A percentile compares a stretch with the other conserved stretches of the same genome.
Conservation (phyloP, 805 yeast genomes). For the Lachancea sp. region DNA sequence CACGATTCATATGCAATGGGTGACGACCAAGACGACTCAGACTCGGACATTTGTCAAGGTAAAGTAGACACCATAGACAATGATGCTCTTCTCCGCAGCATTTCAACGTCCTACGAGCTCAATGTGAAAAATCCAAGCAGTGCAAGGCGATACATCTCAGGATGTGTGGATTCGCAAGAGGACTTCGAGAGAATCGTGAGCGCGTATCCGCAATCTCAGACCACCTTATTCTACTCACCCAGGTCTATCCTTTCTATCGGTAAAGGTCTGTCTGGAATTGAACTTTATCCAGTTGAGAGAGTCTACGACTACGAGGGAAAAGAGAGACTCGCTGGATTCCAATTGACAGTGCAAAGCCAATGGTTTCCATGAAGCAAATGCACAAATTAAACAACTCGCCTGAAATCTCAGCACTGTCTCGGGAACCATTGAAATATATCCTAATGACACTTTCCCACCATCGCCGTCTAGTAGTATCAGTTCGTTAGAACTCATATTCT, state of each 20-base stretch:
- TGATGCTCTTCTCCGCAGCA: not conserved
- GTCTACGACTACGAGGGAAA: slow-evolving; percentile 24
- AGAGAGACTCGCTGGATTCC: slow-evolving; percentile 17
- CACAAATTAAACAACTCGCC: no score
- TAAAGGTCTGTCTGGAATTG: slow-evolving; percentile 10
- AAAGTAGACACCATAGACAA: not conserved
- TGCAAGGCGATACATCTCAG: slow-evolving; percentile 16
- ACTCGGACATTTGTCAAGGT: slow-evolving; percentile 30
- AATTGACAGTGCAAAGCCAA: not conserved
- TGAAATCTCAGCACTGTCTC: no score
- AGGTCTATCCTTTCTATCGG: slow-evolving; percentile 16
- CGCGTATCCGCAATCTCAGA: not conserved
- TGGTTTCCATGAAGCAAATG: no score
- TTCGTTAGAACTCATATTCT: no score
- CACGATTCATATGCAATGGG: slow-evolving; percentile 16
- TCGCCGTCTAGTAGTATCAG: no score
- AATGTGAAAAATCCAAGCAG: not conserved
- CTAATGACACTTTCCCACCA: no score
- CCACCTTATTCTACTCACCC: slow-evolving; percentile 3
- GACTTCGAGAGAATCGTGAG: slow-evolving; percentile 9
- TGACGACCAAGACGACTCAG: slow-evolving; percentile 14
- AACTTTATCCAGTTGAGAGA: slow-evolving; percentile 23
- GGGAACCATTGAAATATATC: no score
- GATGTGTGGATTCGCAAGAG: slow-evolving; percentile 13
- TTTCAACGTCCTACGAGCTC: not conserved